Evolutionary conservation across 2,329 filamentous ascomycete genomes (phyloP).

Genomic region (Cladosporium phlei): DNA sequence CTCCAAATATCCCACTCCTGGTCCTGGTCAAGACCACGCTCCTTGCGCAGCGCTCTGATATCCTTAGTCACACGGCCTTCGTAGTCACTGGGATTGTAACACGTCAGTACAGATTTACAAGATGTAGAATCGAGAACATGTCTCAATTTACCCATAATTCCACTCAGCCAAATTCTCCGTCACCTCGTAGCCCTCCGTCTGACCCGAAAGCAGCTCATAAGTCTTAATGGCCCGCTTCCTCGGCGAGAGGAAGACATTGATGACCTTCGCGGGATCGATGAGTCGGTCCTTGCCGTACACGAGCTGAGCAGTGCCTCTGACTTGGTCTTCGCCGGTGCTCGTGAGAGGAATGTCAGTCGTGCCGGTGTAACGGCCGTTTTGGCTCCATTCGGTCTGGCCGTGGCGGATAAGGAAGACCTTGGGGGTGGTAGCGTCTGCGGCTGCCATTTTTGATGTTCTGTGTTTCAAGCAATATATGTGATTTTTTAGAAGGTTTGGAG

Average conservation of each 20-base stretch:
- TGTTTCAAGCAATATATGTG: background rate
- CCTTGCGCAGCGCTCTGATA: conserved; percentile 58
- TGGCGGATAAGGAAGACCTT: conserved; percentile 80
- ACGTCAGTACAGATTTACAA: too few relatives aligned
- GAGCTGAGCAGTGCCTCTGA: conserved; percentile 39
- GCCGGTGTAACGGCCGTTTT: conserved; percentile 75
- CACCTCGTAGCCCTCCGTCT: conserved; percentile 40
- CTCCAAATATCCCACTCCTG: conserved; percentile 77
- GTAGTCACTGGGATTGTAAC: conserved; percentile 45
- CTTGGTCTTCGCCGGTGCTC: conserved; percentile 66
- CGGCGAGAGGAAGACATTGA: conserved; percentile 48
- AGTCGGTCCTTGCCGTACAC: conserved; percentile 49
- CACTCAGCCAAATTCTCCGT: conserved; percentile 72
- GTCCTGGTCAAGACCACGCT: conserved; percentile 52
- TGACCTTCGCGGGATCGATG: conserved; percentile 47
- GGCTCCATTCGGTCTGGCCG: conserved; percentile 93
- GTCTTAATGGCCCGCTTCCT: conserved; percentile 46
- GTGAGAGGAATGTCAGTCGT: conserved; percentile 83
- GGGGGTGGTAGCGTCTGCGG: conserved; percentile 49
- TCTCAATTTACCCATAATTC: conserved; percentile 63
- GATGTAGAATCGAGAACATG: too few relatives aligned
- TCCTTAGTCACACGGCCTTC: conserved; percentile 71
- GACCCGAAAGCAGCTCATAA: conserved; percentile 42
- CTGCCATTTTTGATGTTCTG: conserved; percentile 26
- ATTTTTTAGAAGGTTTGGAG: background rate